phyloP scores from a whole-genome alignment of 2,329 filamentous ascomycete species.

The Dissoconium aciculare region DNA sequence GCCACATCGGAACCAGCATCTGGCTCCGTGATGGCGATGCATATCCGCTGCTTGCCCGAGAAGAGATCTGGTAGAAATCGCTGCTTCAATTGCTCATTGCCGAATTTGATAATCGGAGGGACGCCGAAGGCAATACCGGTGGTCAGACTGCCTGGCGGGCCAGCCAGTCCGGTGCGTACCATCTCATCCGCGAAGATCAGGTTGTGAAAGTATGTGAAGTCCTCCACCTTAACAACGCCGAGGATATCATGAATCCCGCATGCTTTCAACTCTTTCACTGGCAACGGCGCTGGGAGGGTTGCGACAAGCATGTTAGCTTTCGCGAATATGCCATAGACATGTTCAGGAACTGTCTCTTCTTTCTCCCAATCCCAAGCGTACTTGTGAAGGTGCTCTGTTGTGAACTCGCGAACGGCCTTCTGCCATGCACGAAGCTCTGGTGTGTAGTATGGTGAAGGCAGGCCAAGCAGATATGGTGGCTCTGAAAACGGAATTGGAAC shows the following conservation, averaged over 20 bases:
- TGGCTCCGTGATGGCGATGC: conserved; percentile 68
- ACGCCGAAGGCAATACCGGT: conserved; percentile 60
- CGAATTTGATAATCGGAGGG: conserved; percentile 57
- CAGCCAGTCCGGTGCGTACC: conserved; percentile 47
- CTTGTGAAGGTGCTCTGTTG: conserved; percentile 46
- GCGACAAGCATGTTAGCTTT: conserved; percentile 56
- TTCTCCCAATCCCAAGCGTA: conserved; percentile 57
- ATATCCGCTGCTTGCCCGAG: conserved; percentile 49
- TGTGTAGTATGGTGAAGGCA: conserved; percentile 59
- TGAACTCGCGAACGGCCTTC: conserved; percentile 50
- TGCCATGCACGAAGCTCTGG: conserved; percentile 52
- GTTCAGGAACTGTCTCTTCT: conserved; percentile 45
- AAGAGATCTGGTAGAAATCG: conserved; percentile 54
- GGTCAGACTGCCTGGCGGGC: conserved; percentile 50
- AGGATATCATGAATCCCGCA: conserved; percentile 52
- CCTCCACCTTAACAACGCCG: conserved; percentile 52
- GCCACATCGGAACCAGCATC: conserved; percentile 60
- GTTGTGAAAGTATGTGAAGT: conserved; percentile 58
- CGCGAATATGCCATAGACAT: conserved; percentile 51
- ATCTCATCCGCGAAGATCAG: conserved; percentile 61
- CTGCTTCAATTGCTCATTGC: conserved; percentile 45
- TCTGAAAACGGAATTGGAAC: conserved; percentile 52
- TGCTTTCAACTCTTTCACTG: conserved; percentile 50
- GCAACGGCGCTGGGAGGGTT: conserved; percentile 52
- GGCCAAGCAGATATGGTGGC: conserved; percentile 53